phyloP scores from a whole-genome alignment of 163 green algal species.

The Chlorella variabilis region DNA sequence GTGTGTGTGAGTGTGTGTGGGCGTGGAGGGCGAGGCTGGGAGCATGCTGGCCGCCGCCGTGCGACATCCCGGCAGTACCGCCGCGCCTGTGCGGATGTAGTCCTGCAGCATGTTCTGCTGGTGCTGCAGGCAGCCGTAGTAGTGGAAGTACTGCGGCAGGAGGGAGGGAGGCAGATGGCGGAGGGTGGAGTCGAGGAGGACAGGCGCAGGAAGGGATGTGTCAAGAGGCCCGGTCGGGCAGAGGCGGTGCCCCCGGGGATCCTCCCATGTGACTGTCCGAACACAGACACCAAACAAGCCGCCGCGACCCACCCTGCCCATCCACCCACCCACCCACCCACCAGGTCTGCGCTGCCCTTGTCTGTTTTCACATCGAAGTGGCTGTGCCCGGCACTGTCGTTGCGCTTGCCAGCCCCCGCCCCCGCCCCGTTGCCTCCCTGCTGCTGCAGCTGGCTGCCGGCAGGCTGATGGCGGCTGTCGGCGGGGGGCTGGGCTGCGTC shows the following conservation, averaged over 20 bases:
- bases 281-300: not conserved
- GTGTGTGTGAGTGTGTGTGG: no score
- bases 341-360: slow-evolving; percentile 71
- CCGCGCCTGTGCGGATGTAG: slow-evolving; percentile 55
- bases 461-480: not conserved
- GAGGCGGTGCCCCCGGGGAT: no score
- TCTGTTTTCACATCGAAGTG: slow-evolving; percentile 86
- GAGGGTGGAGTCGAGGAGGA: not conserved
- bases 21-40: no score
- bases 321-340: no score
- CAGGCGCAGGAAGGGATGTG: no score
- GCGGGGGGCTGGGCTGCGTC: slow-evolving; percentile 18
- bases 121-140: slow-evolving; percentile 80
- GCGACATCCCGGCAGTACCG: no score
- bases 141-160: slow-evolving; percentile 25
- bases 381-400: no score
- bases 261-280: no score
- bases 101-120: slow-evolving; percentile 95
- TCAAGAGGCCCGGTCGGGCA: no score
- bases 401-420: not conserved
- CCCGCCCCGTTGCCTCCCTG: no score
- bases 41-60: no score
- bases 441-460: not conserved
- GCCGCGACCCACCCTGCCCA: no score
- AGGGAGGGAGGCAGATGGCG: not conserved